These are phyloP conservation scores for Sungouiozyma ichnusensis DNA, from an alignment of 805 yeast species.

Conservation along the genomic window DNA sequence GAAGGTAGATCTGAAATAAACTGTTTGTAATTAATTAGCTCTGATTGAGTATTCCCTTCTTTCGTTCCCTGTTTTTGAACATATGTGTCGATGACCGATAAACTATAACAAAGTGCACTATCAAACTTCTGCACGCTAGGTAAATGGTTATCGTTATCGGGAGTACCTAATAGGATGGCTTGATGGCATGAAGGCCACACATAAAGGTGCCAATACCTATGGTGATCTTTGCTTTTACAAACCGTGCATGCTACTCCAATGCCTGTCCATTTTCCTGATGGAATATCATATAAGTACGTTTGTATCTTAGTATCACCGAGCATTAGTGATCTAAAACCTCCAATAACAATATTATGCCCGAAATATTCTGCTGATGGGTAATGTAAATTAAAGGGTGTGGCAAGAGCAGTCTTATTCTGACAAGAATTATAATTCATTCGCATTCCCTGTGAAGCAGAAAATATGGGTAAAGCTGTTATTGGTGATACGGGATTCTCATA, in stretches of 20 bases:
- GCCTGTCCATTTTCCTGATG: slow-evolving; percentile 46
- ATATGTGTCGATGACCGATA: slow-evolving; percentile 43
- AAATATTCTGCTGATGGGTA: slow-evolving; percentile 55
- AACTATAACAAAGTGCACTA: slow-evolving; percentile 38
- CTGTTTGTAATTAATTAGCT: background rate
- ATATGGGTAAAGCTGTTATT: slow-evolving; percentile 25
- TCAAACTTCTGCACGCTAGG: slow-evolving; percentile 35
- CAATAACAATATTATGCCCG: slow-evolving; percentile 54
- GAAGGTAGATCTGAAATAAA: background rate
- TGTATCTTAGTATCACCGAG: slow-evolving; percentile 23
- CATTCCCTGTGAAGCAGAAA: slow-evolving; percentile 23
- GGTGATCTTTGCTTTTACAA: slow-evolving; percentile 38
- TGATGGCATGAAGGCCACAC: slow-evolving; percentile 75
- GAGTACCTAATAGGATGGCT: slow-evolving; percentile 47
- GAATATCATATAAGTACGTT: slow-evolving; percentile 22
- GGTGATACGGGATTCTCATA: slow-evolving; percentile 16
- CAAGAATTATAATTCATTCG: slow-evolving; percentile 21
- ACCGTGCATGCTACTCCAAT: slow-evolving; percentile 43
- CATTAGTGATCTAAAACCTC: slow-evolving; percentile 41
- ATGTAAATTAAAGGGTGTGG: slow-evolving; percentile 30
- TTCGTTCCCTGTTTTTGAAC: background rate
- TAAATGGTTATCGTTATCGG: slow-evolving; percentile 15
- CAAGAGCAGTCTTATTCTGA: slow-evolving; percentile 8
- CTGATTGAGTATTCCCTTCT: background rate
- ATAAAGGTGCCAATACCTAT: slow-evolving; percentile 55